A percentile compares a stretch with the other conserved stretches of the same genome.
phyloP scores from a whole-genome alignment of 129 eudicot genomes.

The Ambrosia artemisiifolia region DNA sequence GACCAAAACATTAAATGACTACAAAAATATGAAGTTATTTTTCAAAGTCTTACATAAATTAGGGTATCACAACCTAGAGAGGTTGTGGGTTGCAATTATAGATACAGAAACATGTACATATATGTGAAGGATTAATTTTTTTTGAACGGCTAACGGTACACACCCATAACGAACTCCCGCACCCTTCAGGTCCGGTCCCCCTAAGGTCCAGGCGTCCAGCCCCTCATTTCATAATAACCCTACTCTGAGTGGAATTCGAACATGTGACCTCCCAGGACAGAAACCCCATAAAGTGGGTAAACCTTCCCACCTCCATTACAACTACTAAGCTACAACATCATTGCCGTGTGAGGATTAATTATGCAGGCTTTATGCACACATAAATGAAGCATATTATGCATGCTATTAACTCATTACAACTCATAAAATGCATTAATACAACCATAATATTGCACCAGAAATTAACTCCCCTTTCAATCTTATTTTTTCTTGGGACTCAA shows the following conservation, averaged over 20 bases:
- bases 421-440: constrained; percentile 30
- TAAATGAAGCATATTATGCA: constrained; percentile 19
- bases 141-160: too few relatives aligned
- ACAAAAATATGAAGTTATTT: neutral
- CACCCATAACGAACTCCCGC: too few relatives aligned
- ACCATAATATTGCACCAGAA: constrained; percentile 30
- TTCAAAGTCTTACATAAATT: constrained; percentile 18
- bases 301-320: too few relatives aligned
- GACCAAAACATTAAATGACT: constrained; percentile 1
- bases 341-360: neutral
- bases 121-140: neutral
- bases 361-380: constrained; percentile 9
- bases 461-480: constrained; percentile 15
- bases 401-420: constrained; percentile 21
- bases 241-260: too few relatives aligned
- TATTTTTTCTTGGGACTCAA: constrained; percentile 25
- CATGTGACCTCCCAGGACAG: too few relatives aligned
- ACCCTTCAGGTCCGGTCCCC: too few relatives aligned
- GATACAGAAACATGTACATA: constrained; percentile 18
- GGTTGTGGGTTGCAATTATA: constrained; percentile 20
- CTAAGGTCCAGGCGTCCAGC: too few relatives aligned
- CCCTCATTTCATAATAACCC: too few relatives aligned
- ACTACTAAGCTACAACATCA: too few relatives aligned
- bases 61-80: constrained; percentile 24
- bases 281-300: too few relatives aligned